A percentile compares a stretch with the other conserved stretches of the same genome.
These are phyloP conservation scores for Vicia faba DNA, from an alignment of 306 rosid species.

Conservation along the genomic window DNA sequence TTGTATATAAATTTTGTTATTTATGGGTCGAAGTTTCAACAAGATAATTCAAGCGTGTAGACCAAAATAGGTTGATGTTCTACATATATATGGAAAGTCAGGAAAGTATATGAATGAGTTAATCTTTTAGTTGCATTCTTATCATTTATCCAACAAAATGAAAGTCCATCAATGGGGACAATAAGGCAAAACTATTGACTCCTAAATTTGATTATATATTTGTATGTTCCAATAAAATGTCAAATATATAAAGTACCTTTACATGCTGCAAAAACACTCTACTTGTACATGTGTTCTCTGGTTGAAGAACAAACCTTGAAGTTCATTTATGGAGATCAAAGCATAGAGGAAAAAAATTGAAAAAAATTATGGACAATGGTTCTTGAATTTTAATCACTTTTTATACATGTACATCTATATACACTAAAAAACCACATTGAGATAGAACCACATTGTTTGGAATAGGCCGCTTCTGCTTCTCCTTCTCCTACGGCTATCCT, in stretches of 20 bases:
- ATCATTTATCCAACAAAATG: background rate
- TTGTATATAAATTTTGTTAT: too few species aligned
- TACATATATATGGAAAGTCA: too few species aligned
- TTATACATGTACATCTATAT: conserved; percentile 23
- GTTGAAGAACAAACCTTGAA: background rate
- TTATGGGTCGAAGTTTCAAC: too few species aligned
- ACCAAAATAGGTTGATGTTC: too few species aligned
- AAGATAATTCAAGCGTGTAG: too few species aligned
- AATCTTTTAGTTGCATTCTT: background rate
- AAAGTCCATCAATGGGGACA: background rate
- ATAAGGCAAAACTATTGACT: background rate
- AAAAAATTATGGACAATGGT: conserved; percentile 2
- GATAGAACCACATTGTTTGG: background rate
- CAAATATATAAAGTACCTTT: background rate
- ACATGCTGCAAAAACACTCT: background rate
- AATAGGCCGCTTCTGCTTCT: background rate
- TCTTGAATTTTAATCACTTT: conserved; percentile 18
- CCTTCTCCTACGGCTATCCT: conserved; percentile 20
- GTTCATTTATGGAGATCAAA: background rate
- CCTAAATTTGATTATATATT: background rate
- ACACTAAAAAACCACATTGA: background rate
- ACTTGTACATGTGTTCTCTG: background rate
- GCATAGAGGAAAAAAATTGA: background rate
- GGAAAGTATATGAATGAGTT: too few species aligned
- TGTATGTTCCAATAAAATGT: background rate